phyloP scores from a whole-genome alignment of 225 moss, liverwort and hornwort species.

The Neckera pumila region DNA sequence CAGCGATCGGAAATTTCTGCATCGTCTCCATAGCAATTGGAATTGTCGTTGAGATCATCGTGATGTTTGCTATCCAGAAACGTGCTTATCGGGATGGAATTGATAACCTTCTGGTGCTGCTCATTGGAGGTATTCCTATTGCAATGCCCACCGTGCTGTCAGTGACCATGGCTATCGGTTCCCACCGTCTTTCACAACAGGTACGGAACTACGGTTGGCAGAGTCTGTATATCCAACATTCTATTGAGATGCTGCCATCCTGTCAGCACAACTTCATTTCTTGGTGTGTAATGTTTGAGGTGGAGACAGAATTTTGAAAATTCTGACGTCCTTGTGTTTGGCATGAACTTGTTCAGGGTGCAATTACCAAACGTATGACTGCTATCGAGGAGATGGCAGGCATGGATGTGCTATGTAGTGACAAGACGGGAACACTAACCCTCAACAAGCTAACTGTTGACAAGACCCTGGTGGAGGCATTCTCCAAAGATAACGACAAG shows the following conservation, averaged over 20 bases:
- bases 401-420: conserved; percentile 60
- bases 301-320: neutral
- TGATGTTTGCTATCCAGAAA: conserved; percentile 45
- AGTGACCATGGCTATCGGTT: conserved; percentile 59
- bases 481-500: conserved; percentile 19
- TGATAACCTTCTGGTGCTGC: conserved; percentile 52
- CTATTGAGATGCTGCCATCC: neutral
- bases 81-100: conserved; percentile 39
- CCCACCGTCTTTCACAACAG: conserved; percentile 49
- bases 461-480: conserved; percentile 34
- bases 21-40: conserved; percentile 47
- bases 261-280: neutral
- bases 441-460: conserved; percentile 37
- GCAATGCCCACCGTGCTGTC: conserved; percentile 61
- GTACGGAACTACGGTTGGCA: neutral
- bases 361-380: conserved; percentile 70
- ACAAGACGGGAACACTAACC: conserved; percentile 45
- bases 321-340: neutral
- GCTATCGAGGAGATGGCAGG: conserved; percentile 76
- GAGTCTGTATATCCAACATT: neutral
- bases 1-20: conserved; percentile 56
- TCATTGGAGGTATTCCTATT: conserved; percentile 63
- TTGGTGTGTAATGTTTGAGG: neutral
- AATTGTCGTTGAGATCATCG: conserved; percentile 39
- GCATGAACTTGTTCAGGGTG: conserved; percentile 25